A percentile compares a stretch with the other conserved stretches of the same genome.
Conservation (phyloP, 805 yeast species). For the Candida ulmi region DNA sequence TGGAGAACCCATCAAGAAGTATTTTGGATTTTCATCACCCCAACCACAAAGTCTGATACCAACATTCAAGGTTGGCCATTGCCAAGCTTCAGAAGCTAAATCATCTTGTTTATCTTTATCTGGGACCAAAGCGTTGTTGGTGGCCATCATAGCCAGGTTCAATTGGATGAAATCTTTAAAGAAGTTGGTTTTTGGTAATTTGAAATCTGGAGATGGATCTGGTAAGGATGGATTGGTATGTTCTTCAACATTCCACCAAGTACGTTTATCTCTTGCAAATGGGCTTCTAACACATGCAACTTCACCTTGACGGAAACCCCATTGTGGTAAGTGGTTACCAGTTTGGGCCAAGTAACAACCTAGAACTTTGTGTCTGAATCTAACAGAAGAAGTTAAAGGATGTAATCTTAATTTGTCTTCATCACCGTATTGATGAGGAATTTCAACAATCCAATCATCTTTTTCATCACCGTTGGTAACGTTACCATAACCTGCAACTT, state of each 20-base stretch:
- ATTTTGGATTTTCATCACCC: conserved; percentile 53
- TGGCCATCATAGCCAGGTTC: conserved; percentile 84
- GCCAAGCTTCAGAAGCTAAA: conserved; percentile 73
- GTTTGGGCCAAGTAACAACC: conserved; percentile 85
- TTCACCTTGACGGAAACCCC: conserved; percentile 99
- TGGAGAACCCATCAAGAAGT: conserved; percentile 71
- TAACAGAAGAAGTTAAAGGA: conserved; percentile 79
- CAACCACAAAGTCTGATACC: conserved; percentile 78
- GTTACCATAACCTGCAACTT: conserved; percentile 73
- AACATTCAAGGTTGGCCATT: conserved; percentile 77
- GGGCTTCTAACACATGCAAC: conserved; percentile 72
- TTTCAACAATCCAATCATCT: conserved; percentile 75
- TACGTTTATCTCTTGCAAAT: conserved; percentile 70
- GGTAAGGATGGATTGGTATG: conserved; percentile 58
- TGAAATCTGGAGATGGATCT: conserved; percentile 52
- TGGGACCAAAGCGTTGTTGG: conserved; percentile 76
- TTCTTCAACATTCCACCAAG: conserved; percentile 84
- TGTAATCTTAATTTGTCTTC: conserved; percentile 56
- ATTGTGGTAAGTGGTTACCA: conserved; percentile 77
- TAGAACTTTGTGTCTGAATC: conserved; percentile 60
- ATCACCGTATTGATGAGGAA: conserved; percentile 50
- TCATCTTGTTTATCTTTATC: conserved; percentile 70
- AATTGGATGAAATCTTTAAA: conserved; percentile 70
- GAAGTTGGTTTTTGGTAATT: conserved; percentile 69
- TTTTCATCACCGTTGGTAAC: conserved; percentile 58